These are phyloP conservation scores for Polygonum aviculare DNA, from an alignment of 148 eudicot species.

Conservation along the genomic window DNA sequence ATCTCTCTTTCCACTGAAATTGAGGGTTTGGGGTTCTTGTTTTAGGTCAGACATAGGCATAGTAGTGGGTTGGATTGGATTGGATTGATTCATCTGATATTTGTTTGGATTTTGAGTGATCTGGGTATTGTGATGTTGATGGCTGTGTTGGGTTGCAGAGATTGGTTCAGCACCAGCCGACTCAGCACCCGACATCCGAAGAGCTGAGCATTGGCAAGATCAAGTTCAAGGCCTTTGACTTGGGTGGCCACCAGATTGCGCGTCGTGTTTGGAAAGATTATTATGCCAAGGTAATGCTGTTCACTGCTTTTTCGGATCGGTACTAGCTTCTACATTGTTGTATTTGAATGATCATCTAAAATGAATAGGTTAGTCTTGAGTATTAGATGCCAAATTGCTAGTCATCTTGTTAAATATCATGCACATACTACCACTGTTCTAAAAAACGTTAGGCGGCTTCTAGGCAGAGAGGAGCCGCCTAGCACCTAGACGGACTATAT, in stretches of 20 bases:
- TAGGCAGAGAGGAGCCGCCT: neutral
- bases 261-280: conserved; percentile 71
- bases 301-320: neutral
- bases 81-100: too few relatives aligned
- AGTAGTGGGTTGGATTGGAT: neutral
- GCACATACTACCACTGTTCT: neutral
- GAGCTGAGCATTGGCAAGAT: conserved; percentile 62
- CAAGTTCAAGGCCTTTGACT: conserved; percentile 70
- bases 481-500: neutral
- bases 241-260: conserved; percentile 77
- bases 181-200: conserved; percentile 70
- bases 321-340: neutral
- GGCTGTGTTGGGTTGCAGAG: conserved; percentile 25
- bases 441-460: neutral
- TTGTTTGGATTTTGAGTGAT: neutral
- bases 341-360: neutral
- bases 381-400: neutral
- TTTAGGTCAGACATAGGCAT: neutral
- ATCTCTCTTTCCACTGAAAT: neutral
- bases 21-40: neutral
- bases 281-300: conserved; percentile 42
- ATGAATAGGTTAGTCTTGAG: neutral
- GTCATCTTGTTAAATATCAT: neutral
- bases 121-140: neutral
- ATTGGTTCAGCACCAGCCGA: conserved; percentile 68